Evolutionary conservation across 345 rosid genomes (phyloP).

Genomic region (Rhodomyrtus tomentosa): DNA sequence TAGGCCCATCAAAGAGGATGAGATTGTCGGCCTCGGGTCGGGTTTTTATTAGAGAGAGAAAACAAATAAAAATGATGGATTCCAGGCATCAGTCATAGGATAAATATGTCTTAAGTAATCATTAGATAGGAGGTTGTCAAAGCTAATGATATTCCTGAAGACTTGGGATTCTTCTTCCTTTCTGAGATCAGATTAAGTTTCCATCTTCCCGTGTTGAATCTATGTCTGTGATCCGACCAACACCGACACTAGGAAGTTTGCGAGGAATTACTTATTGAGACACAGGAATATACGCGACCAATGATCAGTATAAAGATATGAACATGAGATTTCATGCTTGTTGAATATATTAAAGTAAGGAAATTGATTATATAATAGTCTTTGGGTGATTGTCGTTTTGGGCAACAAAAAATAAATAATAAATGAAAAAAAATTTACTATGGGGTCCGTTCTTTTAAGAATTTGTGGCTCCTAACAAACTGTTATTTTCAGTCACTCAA

Average conservation of each 20-base stretch:
- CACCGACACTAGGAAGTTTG: neutral
- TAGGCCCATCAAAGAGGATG: neutral
- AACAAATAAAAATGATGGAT: neutral
- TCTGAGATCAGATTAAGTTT: neutral
- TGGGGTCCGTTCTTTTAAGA: too few species aligned
- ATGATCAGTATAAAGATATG: neutral
- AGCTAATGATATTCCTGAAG: neutral
- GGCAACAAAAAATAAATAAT: too few species aligned
- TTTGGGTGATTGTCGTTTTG: too few species aligned
- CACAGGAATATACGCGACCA: rapidly evolving
- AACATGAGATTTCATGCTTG: neutral
- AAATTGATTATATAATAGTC: too few species aligned
- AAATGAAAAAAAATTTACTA: too few species aligned
- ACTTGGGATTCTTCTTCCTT: neutral
- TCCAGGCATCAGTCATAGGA: neutral
- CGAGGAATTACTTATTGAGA: neutral
- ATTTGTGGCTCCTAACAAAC: too few species aligned
- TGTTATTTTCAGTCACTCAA: too few species aligned
- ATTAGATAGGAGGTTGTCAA: neutral
- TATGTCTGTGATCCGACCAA: neutral
- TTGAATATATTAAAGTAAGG: neutral
- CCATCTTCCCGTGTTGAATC: neutral
- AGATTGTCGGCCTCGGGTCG: neutral
- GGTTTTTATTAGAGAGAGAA: neutral
- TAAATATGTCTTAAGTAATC: neutral